A percentile compares a stretch with the other conserved stretches of the same genome.
These are phyloP conservation scores for Leptographium lundbergii DNA, from an alignment of 2,329 filamentous ascomycete species.

Conservation along the genomic window DNA sequence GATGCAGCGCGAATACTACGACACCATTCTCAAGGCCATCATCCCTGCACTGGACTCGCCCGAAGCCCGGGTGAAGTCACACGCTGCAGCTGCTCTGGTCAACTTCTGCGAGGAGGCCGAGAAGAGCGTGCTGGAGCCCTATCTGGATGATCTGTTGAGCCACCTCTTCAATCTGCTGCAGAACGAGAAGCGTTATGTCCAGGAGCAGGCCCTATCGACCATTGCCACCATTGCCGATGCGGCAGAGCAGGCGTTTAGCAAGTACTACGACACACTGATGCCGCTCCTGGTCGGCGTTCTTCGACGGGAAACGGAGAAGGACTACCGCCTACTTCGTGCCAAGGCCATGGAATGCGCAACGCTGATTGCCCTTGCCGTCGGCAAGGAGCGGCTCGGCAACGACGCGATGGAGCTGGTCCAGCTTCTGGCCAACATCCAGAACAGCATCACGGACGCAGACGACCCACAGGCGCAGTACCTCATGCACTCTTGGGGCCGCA, in stretches of 20 bases:
- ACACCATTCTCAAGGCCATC: conserved; percentile 75
- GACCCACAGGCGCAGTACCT: conserved; percentile 95
- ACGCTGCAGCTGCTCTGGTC: conserved; percentile 92
- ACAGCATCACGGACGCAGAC: conserved; percentile 75
- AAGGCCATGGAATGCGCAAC: conserved; percentile 99
- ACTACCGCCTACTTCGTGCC: conserved; percentile 78
- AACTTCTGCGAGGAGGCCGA: conserved; percentile 99
- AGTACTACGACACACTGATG: conserved; percentile 95
- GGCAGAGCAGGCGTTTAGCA: conserved; percentile 84
- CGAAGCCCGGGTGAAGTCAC: conserved; percentile 89
- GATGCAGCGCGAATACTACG: conserved; percentile 94
- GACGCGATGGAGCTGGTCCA: conserved; percentile 84
- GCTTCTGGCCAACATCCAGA: conserved; percentile 75
- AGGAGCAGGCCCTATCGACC: conserved; percentile 93
- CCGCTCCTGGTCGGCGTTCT: conserved; percentile 84
- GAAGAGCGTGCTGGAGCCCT: conserved; percentile 80
- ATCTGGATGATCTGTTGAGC: conserved; percentile 75
- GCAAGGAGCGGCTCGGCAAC: conserved; percentile 77
- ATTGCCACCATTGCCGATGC: conserved; percentile 99
- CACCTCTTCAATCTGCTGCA: conserved; percentile 80
- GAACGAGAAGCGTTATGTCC: conserved; percentile 88
- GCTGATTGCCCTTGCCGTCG: conserved; percentile 86
- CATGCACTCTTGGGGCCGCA: conserved; percentile 97
- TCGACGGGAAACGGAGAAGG: conserved; percentile 81
- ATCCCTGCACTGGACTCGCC: conserved; percentile 83